A percentile compares a stretch with the other conserved stretches of the same genome.
Evolutionary conservation across 1,284 basidiomycete genomes (phyloP).

Genomic region (Boletus smithii): DNA sequence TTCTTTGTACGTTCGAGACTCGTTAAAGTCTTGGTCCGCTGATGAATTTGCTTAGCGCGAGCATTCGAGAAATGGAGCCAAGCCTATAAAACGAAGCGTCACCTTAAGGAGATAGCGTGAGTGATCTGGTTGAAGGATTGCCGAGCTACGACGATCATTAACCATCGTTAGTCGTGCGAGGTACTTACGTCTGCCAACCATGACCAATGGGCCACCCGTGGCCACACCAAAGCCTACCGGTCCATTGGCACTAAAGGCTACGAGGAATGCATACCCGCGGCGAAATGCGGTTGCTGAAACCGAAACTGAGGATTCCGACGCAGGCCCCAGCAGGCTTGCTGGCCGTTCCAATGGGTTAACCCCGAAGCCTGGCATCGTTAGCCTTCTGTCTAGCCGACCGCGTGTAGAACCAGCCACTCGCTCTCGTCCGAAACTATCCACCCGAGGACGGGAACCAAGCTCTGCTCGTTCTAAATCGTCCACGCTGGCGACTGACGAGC

Average conservation of each 20-base stretch:
- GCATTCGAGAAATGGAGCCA: constrained; percentile 63
- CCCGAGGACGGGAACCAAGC: constrained; percentile 37
- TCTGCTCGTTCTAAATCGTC: constrained; percentile 40
- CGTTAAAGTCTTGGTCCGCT: constrained; percentile 7
- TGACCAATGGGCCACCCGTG: constrained; percentile 31
- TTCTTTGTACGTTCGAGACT: constrained; percentile 51
- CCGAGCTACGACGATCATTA: constrained; percentile 20
- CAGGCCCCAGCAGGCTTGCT: constrained; percentile 27
- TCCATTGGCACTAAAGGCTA: constrained; percentile 20
- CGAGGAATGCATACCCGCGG: constrained; percentile 33
- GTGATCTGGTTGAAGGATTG: constrained; percentile 33
- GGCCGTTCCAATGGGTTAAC: constrained; percentile 24
- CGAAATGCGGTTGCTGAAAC: constrained; percentile 29
- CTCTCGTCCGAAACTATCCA: constrained; percentile 30
- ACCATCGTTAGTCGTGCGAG: constrained; percentile 49
- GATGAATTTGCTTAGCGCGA: constrained; percentile 43
- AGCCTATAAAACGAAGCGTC: constrained; percentile 62
- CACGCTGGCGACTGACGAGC: constrained; percentile 27
- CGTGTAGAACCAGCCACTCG: constrained; percentile 31
- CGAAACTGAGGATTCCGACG: constrained; percentile 32
- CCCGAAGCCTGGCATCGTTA: constrained; percentile 37
- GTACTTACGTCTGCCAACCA: constrained; percentile 66
- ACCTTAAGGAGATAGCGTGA: constrained; percentile 78
- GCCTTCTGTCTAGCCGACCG: constrained; percentile 39
- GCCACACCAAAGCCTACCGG: constrained; percentile 22